A percentile compares a stretch with the other conserved stretches of the same genome.
Conservation (phyloP, 306 rosid species). For the Vachellia pachyceras region DNA sequence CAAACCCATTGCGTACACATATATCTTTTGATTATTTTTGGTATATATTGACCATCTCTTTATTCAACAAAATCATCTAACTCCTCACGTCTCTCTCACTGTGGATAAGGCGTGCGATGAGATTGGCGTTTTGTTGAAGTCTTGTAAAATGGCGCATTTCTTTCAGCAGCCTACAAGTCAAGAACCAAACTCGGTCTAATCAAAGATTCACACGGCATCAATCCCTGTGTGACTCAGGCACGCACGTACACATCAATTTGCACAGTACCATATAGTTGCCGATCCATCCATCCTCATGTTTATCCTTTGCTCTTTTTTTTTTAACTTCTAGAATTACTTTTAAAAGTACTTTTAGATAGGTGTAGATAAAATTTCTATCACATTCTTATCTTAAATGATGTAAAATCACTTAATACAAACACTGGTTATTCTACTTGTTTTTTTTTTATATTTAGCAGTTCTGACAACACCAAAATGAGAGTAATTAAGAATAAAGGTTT, state of each 20-base stretch:
- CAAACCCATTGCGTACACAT: neutral
- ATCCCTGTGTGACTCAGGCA: neutral
- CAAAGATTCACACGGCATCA: slow-evolving; percentile 12
- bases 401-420: too few species aligned
- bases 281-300: neutral
- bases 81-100: slow-evolving; percentile 16
- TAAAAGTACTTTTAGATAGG: too few species aligned
- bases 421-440: too few species aligned
- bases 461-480: neutral
- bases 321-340: too few species aligned
- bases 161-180: neutral
- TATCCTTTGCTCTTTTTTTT: too few species aligned
- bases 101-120: neutral
- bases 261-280: neutral
- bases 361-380: too few species aligned
- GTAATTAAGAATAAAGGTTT: neutral
- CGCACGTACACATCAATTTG: neutral
- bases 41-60: neutral
- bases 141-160: neutral
- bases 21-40: neutral
- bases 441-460: neutral
- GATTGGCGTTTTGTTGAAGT: neutral
- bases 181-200: neutral
- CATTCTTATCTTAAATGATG: too few species aligned
- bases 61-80: neutral